Evolutionary conservation across 441 rosid species (phyloP).

Genomic region (Jatropha multifida): DNA sequence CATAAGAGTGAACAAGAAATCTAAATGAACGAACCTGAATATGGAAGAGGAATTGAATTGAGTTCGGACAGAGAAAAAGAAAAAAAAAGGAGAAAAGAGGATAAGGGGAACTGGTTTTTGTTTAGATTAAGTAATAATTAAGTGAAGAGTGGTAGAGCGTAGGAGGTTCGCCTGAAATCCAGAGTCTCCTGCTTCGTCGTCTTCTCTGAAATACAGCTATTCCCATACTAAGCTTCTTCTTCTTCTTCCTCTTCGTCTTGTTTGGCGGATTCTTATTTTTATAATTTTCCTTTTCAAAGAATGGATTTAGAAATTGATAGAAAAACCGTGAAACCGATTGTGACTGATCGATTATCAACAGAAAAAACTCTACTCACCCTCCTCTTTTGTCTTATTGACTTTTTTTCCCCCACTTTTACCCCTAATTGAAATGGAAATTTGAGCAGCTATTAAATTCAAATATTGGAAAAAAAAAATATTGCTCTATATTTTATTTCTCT

Average conservation of each 20-base stretch:
- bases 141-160: background rate
- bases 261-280: slow-evolving; percentile 23
- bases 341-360: background rate
- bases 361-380: background rate
- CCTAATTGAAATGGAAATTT: background rate
- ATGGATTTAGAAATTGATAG: background rate
- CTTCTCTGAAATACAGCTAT: slow-evolving; percentile 32
- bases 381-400: background rate
- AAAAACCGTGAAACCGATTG: background rate
- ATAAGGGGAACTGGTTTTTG: background rate
- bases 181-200: slow-evolving; percentile 21
- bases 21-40: background rate
- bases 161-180: slow-evolving; percentile 19
- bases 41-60: background rate
- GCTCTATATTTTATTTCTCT: too few relatives aligned
- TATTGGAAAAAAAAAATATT: too few relatives aligned
- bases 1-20: background rate
- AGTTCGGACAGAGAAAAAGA: background rate
- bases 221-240: slow-evolving; percentile 20
- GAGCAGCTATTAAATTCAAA: too few relatives aligned
- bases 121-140: background rate
- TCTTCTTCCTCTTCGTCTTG: slow-evolving; percentile 3
- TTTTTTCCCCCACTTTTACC: background rate
- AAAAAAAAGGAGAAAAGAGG: background rate
- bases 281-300: background rate